Evolutionary conservation across 2,329 filamentous ascomycete species (phyloP).

Genomic region (Xylaria sp.): DNA sequence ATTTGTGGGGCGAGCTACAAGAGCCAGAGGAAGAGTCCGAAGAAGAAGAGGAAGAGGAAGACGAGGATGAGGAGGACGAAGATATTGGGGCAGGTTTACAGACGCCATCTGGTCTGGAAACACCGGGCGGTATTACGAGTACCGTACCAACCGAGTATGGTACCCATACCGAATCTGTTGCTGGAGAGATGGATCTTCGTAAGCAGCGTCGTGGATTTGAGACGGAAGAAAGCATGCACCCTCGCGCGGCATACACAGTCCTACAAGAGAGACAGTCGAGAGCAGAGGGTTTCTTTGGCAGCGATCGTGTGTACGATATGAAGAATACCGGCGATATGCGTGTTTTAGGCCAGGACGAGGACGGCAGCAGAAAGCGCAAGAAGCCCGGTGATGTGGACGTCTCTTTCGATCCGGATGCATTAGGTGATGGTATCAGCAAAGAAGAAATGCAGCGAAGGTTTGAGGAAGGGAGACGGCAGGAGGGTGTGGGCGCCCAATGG

Average conservation of each 20-base stretch:
- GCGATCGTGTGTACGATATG: slow-evolving; percentile 92
- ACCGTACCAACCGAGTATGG: slow-evolving; percentile 84
- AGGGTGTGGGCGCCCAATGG: slow-evolving; percentile 75
- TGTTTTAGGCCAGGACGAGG: slow-evolving; percentile 83
- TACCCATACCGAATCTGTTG: slow-evolving; percentile 75
- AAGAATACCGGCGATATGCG: slow-evolving; percentile 69
- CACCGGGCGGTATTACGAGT: slow-evolving; percentile 82
- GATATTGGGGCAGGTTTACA: slow-evolving; percentile 73
- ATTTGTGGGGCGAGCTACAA: slow-evolving; percentile 92
- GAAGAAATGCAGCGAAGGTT: slow-evolving; percentile 85
- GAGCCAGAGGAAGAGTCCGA: slow-evolving; percentile 68
- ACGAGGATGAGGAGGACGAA: slow-evolving; percentile 72
- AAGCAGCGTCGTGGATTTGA: slow-evolving; percentile 88
- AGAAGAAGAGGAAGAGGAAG: slow-evolving; percentile 77
- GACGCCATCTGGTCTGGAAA: slow-evolving; percentile 81
- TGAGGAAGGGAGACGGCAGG: slow-evolving; percentile 75
- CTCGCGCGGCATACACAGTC: slow-evolving; percentile 86
- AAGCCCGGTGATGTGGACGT: slow-evolving; percentile 97
- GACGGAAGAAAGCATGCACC: slow-evolving; percentile 81
- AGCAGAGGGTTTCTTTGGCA: slow-evolving; percentile 94
- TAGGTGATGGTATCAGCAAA: slow-evolving; percentile 81
- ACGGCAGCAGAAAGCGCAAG: slow-evolving; percentile 82
- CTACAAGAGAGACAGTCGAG: slow-evolving; percentile 88
- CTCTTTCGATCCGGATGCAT: slow-evolving; percentile 84
- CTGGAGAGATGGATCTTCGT: slow-evolving; percentile 89